These are phyloP conservation scores for Phytophthora cryptogea DNA, from an alignment of 352 stramenopile species.

Conservation along the genomic window DNA sequence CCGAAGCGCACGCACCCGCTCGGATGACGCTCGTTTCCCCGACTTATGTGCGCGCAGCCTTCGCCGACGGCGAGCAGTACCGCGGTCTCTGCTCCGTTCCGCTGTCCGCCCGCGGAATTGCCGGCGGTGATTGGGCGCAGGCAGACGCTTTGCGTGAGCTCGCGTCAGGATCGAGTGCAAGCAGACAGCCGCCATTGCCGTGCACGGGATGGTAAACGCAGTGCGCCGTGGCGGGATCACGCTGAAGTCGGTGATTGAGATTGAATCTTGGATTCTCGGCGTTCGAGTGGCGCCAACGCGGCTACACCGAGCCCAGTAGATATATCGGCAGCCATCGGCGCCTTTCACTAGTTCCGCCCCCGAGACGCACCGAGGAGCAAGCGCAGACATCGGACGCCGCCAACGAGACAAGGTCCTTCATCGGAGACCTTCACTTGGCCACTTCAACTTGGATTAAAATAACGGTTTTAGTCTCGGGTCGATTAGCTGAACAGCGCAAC, in stretches of 20 bases:
- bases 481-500: no score
- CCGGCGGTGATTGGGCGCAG: constrained; percentile 16
- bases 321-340: not conserved
- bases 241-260: not conserved
- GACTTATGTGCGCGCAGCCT: constrained; percentile 21
- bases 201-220: no score
- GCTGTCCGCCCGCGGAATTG: constrained; percentile 14
- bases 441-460: no score
- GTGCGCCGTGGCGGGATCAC: no score
- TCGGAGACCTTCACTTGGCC: no score
- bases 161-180: constrained; percentile 12
- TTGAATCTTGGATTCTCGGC: not conserved
- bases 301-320: not conserved
- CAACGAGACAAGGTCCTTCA: no score
- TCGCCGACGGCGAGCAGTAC: constrained; percentile 14
- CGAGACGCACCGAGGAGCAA: not conserved
- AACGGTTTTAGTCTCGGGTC: no score
- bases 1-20: constrained; percentile 6
- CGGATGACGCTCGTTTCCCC: constrained; percentile 14
- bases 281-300: no score
- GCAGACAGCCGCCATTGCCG: constrained; percentile 1
- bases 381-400: no score
- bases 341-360: not conserved
- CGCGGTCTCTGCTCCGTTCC: constrained; percentile 26
- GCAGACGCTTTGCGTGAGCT: constrained; percentile 6